Base-by-base conservation (phyloP, 2,329 filamentous ascomycete species). In the Orbilia brochopaga region DNA sequence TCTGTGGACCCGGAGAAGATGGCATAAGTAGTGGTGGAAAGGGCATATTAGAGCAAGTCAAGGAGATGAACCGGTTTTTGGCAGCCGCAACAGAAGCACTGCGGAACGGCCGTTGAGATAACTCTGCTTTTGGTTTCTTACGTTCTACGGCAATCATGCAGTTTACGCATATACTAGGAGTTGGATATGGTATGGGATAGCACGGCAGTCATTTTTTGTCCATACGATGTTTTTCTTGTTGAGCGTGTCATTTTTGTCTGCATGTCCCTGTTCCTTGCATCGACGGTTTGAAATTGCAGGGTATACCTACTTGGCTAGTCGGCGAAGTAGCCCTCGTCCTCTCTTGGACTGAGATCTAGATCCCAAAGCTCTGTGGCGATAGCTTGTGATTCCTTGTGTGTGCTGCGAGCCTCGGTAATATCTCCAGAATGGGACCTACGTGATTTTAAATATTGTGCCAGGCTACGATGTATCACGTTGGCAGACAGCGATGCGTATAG, bases 21-120 rank as follows among this genome's bases (percentile, higher is more conserved):
- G 6, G 17, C 0, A 37, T 44, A 0, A 24, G 17, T 13, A 55
- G 55, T 27, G 67, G 60, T 19, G 60, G 67, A 4, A 57, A 30
- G n/a, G 53, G 60, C 53, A 65, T 72, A 52, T 27, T 72, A 24
- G 67, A 65, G 19, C 67, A 72, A n/a, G 60, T 72, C 1, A 72
- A 56, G 35, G 67, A 72, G 51, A 64, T 72, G 55, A 72, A 72
- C 30, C 51, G 56, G 30, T 72, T 65, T 51, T 42, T 72, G n/a
- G 67, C 65, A 61, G 60, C 67, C 24, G 60, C 67, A 17, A 65
- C 56, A 5, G 42, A 50, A 32, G 60, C 30, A 17, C 30, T 70
- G 58, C 66, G 54, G 10, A 24, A 21, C 4, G 30, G 42, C 15
- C 51, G 58, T 40, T 54, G 58, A 53, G 8, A 19, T 50, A 6